Evolutionary conservation across 1,284 basidiomycete genomes (phyloP).

Genomic region (Puccinia polysora): DNA sequence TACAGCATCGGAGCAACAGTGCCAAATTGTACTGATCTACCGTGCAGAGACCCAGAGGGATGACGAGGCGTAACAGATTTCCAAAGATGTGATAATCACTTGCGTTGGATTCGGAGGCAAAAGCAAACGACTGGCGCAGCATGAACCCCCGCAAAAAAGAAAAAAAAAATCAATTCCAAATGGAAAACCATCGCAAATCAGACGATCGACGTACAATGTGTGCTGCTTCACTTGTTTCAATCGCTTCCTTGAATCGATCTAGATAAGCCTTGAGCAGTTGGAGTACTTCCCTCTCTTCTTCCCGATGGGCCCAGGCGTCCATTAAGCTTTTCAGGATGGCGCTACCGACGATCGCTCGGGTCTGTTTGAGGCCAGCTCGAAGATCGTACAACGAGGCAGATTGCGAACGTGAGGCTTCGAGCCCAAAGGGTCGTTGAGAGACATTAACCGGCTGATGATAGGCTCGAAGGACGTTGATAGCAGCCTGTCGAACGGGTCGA

Average conservation of each 20-base stretch:
- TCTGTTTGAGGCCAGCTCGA: slow-evolving; percentile 15
- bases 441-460: slow-evolving; percentile 27
- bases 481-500: slow-evolving; percentile 26
- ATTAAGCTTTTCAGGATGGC: slow-evolving; percentile 27
- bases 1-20: slow-evolving; percentile 37
- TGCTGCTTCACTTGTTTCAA: slow-evolving; percentile 25
- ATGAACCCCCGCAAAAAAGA: background rate
- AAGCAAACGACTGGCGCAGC: background rate
- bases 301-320: slow-evolving; percentile 39
- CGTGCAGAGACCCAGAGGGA: slow-evolving; percentile 41
- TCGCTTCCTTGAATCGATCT: slow-evolving; percentile 38
- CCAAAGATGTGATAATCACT: slow-evolving; percentile 38
- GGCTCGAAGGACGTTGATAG: slow-evolving; percentile 27
- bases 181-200: background rate
- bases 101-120: slow-evolving; percentile 8
- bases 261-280: slow-evolving; percentile 39
- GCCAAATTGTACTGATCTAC: slow-evolving; percentile 42
- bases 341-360: slow-evolving; percentile 33
- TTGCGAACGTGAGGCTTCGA: background rate
- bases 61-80: slow-evolving; percentile 22
- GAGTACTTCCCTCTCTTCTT: slow-evolving; percentile 42
- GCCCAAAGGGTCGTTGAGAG: background rate
- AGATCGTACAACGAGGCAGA: background rate
- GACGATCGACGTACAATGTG: slow-evolving; percentile 6
- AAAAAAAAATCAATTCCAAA: background rate